Base-by-base conservation (phyloP, 2,329 filamentous ascomycete species). In the Aureobasidium sp. region DNA sequence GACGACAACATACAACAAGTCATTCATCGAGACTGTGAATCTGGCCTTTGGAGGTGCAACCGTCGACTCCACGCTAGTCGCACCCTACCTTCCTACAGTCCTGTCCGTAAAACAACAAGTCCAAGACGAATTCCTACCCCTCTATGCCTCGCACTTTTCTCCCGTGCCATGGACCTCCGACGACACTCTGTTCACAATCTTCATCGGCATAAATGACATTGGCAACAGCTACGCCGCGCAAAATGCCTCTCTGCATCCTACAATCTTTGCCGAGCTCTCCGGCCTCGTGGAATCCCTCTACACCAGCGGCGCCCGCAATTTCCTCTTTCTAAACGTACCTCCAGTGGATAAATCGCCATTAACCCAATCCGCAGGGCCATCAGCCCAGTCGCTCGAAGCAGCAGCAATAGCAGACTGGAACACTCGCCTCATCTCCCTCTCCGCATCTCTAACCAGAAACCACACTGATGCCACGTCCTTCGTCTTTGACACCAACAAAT, bases 171-270 rank as follows among this genome's bases (percentile, higher is more conserved):
- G 80, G 80, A 76, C 70, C 20, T 71, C 74, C 2, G 62, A 65
- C 3, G 73, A 79, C 60, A 75, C 77, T 0, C 74, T 84, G 1
- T 81, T 82, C 64, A 76, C 77, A 5, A 76, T 82, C 56, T 83
- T 77, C 73, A 80, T 84, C 56, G 82, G 82, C 37, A 79, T 84
- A 67, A 84, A 84, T 67, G 82, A 84, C 65, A 75, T 84, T 17
- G 79, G 79, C 15, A 81, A 79, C 67, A 74, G 74, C 11, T 83
- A 78, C 73, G 77, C 72, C 69, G 64, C 70, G 29, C 67, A 72
- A 59, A 76, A 76, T 56, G 67, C 67, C 42, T 71, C 70, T 0
- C 62, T 69, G 15, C 71, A 73, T 59, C 69, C 71, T 11, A 56
- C 64, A 29, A 75, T 77, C 39, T 76, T 78, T 67, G 62, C 67